Evolutionary conservation across 176 grass and related monocot species (phyloP).

Genomic region (Saccharum spontaneum): DNA sequence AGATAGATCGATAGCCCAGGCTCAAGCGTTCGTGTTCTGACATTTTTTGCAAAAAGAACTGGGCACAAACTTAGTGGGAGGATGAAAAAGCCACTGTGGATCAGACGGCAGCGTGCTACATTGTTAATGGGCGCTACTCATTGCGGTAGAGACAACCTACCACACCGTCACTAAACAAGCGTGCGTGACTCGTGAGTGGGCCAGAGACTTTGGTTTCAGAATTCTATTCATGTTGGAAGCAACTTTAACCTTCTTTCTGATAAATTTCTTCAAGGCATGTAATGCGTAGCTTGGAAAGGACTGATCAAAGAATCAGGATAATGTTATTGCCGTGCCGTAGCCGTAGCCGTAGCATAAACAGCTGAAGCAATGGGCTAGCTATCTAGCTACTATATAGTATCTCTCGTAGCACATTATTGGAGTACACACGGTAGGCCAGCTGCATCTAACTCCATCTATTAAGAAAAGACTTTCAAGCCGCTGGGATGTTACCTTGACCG

Average conservation of each 20-base stretch:
- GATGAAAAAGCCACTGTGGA: not conserved
- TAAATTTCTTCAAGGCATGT: slow-evolving; percentile 25
- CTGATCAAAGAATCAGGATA: not conserved
- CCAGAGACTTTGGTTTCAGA: not conserved
- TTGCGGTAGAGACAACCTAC: slow-evolving; percentile 33
- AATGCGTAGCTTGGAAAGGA: slow-evolving; percentile 50
- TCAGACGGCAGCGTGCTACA: not conserved
- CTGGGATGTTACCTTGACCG: not conserved
- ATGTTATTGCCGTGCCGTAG: not conserved
- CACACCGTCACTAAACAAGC: not conserved
- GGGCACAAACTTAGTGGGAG: not conserved
- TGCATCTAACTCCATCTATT: too few relatives aligned
- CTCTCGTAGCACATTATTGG: too few relatives aligned
- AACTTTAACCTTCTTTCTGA: not conserved
- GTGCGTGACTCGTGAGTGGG: slow-evolving; percentile 12
- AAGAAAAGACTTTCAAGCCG: too few relatives aligned
- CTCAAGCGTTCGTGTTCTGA: not conserved
- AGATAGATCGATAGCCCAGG: too few relatives aligned
- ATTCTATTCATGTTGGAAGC: not conserved
- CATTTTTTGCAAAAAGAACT: not conserved
- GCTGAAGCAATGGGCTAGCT: not conserved
- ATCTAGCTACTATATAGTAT: not conserved
- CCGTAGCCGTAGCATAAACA: not conserved
- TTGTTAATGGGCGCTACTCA: slow-evolving; percentile 12
- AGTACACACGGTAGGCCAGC: too few relatives aligned